Evolutionary conservation across 805 yeast species (phyloP).

Genomic region (Tetrapisispora iriomotensis): DNA sequence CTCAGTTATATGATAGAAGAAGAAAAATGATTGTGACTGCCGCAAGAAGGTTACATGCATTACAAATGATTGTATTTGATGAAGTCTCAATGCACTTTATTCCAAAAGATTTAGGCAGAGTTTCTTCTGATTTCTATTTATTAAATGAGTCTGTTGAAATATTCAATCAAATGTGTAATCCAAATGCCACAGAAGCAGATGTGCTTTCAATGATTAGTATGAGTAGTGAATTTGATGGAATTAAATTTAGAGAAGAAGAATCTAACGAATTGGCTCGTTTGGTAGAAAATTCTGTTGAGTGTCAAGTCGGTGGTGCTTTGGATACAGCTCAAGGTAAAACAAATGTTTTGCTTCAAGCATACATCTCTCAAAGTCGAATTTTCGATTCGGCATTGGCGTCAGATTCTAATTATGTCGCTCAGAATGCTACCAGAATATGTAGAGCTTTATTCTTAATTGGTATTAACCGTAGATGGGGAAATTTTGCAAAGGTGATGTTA

Average conservation of each 20-base stretch:
- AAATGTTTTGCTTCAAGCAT: constrained; percentile 79
- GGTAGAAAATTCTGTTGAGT: constrained; percentile 51
- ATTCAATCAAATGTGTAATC: constrained; percentile 75
- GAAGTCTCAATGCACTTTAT: constrained; percentile 70
- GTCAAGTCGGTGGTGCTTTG: constrained; percentile 71
- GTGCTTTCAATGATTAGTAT: constrained; percentile 77
- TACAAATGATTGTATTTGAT: constrained; percentile 91
- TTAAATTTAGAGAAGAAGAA: constrained; percentile 86
- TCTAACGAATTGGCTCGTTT: constrained; percentile 57
- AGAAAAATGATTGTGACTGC: constrained; percentile 68
- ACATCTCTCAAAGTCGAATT: constrained; percentile 62
- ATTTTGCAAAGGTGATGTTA: constrained; percentile 60
- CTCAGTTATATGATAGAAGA: constrained; percentile 62
- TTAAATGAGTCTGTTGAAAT: constrained; percentile 79
- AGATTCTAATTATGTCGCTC: constrained; percentile 89
- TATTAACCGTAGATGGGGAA: constrained; percentile 86
- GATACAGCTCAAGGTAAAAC: constrained; percentile 80
- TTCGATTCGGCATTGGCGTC: constrained; percentile 76
- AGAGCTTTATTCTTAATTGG: constrained; percentile 85
- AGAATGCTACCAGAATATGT: constrained; percentile 86
- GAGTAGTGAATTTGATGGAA: constrained; percentile 89
- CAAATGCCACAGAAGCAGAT: constrained; percentile 86
- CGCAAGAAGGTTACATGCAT: constrained; percentile 69
- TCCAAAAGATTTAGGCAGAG: constrained; percentile 84
- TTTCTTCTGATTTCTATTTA: constrained; percentile 89